phyloP scores from a whole-genome alignment of 768 basidiomycete species.

The Neoboletus brunneissimus region DNA sequence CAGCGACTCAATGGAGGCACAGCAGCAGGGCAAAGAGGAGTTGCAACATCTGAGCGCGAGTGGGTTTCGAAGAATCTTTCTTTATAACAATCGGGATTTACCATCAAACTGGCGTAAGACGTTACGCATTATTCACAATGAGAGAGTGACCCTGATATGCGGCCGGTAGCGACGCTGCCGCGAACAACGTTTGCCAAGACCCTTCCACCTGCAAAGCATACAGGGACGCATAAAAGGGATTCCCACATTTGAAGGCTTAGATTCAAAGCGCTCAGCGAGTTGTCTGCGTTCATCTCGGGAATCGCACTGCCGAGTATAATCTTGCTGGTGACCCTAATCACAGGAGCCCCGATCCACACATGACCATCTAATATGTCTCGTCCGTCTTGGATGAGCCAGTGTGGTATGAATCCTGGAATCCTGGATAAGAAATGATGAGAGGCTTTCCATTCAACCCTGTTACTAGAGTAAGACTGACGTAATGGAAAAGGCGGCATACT shows the following conservation, averaged over 20 bases:
- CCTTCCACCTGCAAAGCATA: not conserved
- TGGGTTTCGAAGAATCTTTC: not conserved
- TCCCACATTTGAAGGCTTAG: not conserved
- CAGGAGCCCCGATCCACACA: not conserved
- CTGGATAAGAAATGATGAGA: not conserved
- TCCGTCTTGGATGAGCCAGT: not conserved
- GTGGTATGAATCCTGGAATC: not conserved
- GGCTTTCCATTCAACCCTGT: too few species aligned
- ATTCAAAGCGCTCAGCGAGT: not conserved
- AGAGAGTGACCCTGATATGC: not conserved
- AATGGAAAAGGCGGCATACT: too few species aligned
- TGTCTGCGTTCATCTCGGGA: not conserved
- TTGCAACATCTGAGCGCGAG: constrained; percentile 5
- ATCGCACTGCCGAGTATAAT: not conserved
- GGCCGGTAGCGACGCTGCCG: not conserved
- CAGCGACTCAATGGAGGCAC: constrained; percentile 8
- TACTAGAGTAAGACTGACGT: too few species aligned
- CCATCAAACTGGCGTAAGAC: not conserved
- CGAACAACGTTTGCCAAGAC: not conserved
- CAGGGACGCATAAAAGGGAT: not conserved
- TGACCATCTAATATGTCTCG: not conserved
- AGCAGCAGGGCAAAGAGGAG: constrained; percentile 12
- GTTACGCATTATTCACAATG: not conserved
- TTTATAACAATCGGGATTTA: not conserved
- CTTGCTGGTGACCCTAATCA: not conserved